phyloP scores from a whole-genome alignment of 2,329 filamentous ascomycete species.

The Plectosphaerella cucumerina region DNA sequence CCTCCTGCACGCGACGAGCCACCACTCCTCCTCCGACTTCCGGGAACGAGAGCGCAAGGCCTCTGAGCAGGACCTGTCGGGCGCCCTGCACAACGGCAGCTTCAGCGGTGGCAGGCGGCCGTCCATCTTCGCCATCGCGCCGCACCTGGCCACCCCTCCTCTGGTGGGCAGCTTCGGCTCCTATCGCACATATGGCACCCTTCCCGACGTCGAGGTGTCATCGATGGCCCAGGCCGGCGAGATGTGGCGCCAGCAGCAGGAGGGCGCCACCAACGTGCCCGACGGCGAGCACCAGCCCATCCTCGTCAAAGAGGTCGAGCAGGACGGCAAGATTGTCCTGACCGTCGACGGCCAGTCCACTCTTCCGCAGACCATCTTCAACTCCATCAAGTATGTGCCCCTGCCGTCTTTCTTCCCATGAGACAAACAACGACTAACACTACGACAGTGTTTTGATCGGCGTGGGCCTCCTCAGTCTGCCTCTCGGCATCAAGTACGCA shows the following conservation, averaged over 20 bases:
- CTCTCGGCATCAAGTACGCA: conserved; percentile 80
- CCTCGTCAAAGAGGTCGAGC: conserved; percentile 83
- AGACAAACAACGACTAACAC: too few relatives aligned
- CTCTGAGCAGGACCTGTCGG: conserved; percentile 38
- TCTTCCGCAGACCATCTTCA: conserved; percentile 91
- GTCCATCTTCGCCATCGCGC: conserved; percentile 54
- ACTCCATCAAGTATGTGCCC: conserved; percentile 69
- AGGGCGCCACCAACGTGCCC: conserved; percentile 37
- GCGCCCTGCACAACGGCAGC: conserved; percentile 23
- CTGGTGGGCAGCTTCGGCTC: conserved; percentile 69
- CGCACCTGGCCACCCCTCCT: conserved; percentile 62
- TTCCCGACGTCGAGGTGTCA: conserved; percentile 35
- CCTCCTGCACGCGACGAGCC: conserved; percentile 6
- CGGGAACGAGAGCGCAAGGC: conserved; percentile 45
- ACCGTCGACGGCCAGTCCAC: conserved; percentile 92
- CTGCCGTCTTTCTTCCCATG: background rate
- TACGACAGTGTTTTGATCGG: conserved; percentile 68
- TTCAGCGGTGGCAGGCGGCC: conserved; percentile 26
- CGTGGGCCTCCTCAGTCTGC: conserved; percentile 83
- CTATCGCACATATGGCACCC: conserved; percentile 50
- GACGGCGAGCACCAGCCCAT: conserved; percentile 67
- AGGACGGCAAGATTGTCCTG: conserved; percentile 80
- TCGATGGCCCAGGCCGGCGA: conserved; percentile 49
- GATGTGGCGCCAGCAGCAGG: conserved; percentile 51
- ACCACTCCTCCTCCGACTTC: conserved; percentile 21